Evolutionary conservation across 2,329 filamentous ascomycete species (phyloP).

Genomic region (Blumeriella jaapii): DNA sequence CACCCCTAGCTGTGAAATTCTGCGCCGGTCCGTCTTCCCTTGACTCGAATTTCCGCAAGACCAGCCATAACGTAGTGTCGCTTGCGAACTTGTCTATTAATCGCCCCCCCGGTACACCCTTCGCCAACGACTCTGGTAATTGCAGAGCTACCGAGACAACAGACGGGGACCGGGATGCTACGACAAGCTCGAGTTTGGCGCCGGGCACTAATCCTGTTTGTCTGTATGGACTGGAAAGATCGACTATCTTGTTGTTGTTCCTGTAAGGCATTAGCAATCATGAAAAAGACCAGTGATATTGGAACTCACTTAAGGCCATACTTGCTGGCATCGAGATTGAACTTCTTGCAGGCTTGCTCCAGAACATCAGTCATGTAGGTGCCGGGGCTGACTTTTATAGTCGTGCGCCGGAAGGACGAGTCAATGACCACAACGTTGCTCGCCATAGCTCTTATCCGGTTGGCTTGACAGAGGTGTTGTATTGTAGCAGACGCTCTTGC

Average conservation of each 20-base stretch:
- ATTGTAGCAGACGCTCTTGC: no score
- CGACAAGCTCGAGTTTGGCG: constrained; percentile 85
- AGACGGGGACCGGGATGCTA: constrained; percentile 73
- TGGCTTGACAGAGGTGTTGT: constrained; percentile 14
- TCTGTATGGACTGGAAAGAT: constrained; percentile 75
- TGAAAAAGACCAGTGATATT: not conserved
- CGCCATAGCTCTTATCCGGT: constrained; percentile 46
- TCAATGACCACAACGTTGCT: constrained; percentile 84
- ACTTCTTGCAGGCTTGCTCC: constrained; percentile 75
- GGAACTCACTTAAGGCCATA: constrained; percentile 67
- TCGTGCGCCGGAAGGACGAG: constrained; percentile 62
- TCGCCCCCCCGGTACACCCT: constrained; percentile 50
- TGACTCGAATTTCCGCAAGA: constrained; percentile 83
- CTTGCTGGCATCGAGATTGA: constrained; percentile 47
- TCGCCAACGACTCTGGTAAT: constrained; percentile 60
- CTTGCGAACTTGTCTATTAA: constrained; percentile 79
- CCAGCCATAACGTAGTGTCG: constrained; percentile 77
- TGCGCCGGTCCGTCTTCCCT: constrained; percentile 46
- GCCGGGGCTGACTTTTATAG: constrained; percentile 70
- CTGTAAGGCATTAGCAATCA: constrained; percentile 33
- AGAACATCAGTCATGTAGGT: constrained; percentile 79
- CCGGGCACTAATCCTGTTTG: constrained; percentile 73
- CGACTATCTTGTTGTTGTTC: constrained; percentile 73
- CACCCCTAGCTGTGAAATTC: constrained; percentile 76
- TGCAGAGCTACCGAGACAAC: constrained; percentile 84